Base-by-base conservation (phyloP, 169 alveolate genomes). In the Cyclospora cayetanensis region DNA sequence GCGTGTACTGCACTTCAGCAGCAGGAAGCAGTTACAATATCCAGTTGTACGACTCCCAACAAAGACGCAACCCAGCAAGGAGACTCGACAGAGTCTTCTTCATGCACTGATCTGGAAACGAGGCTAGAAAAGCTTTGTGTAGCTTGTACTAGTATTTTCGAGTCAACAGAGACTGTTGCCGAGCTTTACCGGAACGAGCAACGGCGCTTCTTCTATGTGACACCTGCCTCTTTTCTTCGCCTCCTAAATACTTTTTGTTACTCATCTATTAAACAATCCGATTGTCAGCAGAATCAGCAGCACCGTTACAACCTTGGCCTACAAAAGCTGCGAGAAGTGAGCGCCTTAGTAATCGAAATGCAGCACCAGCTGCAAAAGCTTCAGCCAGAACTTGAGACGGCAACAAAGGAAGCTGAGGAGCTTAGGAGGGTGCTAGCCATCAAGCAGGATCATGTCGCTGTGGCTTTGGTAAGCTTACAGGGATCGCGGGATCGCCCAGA, bases 141-240 rank as follows among this genome's bases (percentile, higher is more conserved):
- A 53, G 96, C 97, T 53, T 97, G 97, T 89, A 99, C 98, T 0
- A 97, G 95, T 66, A 97, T 98, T 97, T 98, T 97, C 90, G 94
- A 94, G 89, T 96, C 97, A 91, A 98, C 97, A 0, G 92, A 96
- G 35, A 94, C 94, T 27, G 90, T 97, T 25, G 92, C 98, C 22
- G 93, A 91, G 60, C 93, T 95, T 90, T 98, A 96, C 94, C 88
- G 94, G 25, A 89, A 94, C 66, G 99, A 98, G 92, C 93, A 95
- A 66, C 93, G 98, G 93, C 96, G 98, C 91, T 96, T 96, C 92
- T 98, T 97, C 82, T 98, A 98, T 92, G 99, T 98, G 68, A 98
- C 99, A 4, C 99, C 99, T 1, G 98, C 98, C 77, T 97, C 99
- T 25, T 98, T 97, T 95, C 96, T 98, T 74, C 96, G 98, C 83